These are phyloP conservation scores for Caulochytrium protostelioides DNA, from an alignment of 371 early-diverging fungal species.

Conservation along the genomic window DNA sequence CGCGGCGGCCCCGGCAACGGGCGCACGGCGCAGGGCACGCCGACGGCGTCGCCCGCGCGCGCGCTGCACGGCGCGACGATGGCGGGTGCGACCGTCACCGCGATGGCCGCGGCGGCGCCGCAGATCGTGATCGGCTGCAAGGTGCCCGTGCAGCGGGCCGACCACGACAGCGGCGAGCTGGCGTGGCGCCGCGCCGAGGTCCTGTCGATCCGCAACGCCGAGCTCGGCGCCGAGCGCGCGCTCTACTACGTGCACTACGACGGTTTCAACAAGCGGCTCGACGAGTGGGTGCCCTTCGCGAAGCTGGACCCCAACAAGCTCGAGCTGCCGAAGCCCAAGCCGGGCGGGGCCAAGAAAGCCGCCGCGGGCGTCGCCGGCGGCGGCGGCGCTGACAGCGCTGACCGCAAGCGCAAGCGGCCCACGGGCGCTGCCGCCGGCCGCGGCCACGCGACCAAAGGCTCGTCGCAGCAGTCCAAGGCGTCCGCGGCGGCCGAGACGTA, in stretches of 20 bases:
- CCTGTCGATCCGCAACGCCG: conserved; percentile 47
- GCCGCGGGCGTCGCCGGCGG: not conserved
- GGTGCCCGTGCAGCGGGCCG: conserved; percentile 44
- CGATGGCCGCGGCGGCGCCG: not conserved
- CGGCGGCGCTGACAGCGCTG: not conserved
- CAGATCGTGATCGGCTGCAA: conserved; percentile 40
- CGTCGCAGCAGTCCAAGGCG: no score
- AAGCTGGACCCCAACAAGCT: conserved; percentile 49
- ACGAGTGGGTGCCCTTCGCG: conserved; percentile 84
- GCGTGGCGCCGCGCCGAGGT: conserved; percentile 77
- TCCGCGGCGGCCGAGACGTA: not conserved
- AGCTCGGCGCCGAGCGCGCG: conserved; percentile 10
- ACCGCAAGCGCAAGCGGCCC: conserved; percentile 2
- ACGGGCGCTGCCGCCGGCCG: not conserved
- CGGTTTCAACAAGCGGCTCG: conserved; percentile 95
- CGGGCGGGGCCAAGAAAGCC: not conserved
- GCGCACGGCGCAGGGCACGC: no score
- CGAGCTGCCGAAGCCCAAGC: conserved; percentile 44
- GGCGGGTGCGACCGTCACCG: not conserved
- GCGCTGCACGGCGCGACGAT: no score
- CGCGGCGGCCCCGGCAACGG: no score
- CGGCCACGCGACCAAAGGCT: no score
- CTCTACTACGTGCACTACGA: conserved; percentile 97
- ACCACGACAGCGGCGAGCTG: conserved; percentile 15
- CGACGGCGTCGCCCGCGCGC: no score